Evolutionary conservation across 2,329 filamentous ascomycete species (phyloP), one percentile per base, ranked within the genome.

Genomic region (Monosporascus ibericus): DNA sequence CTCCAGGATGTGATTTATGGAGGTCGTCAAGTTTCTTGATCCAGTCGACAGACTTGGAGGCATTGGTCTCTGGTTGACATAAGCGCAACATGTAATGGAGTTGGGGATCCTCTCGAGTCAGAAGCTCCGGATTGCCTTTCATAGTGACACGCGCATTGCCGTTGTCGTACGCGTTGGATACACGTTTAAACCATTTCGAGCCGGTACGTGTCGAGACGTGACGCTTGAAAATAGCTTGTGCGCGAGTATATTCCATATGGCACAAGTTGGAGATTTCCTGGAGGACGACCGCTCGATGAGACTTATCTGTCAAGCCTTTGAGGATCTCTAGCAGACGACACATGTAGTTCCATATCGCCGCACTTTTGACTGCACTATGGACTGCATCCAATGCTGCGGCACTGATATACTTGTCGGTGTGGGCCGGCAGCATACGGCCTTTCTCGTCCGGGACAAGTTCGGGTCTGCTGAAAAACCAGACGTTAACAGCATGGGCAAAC

Each of bases 181-280:
- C 47, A 1, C 75, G 66, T 57, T 70, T 73, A 61, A 79, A 79
- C 59, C 67, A 71, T 47, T 72, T 73, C 1, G 47, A 44, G 5
- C 71, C 74, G 0, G 57, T 64, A 0, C 52, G 53, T 0, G 63
- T 66, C 39, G 74, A 67, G 1, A 77, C 57, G 2, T 70, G 60
- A 6, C 74, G 74, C 53, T 70, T 75, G 47, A 79, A 68, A 0
- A 66, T 24, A 14, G 60, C 55, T 39, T 76, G 72, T 0, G 64
- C 59, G 1, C 72, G 70, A 1, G 42, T 48, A 47, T 72, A 78
- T 48, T 77, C 75, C 0, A 75, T 52, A n/a, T 76, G 63, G 22
- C 69, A 74, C 4, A 74, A 50, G 47, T 77, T 77, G 25, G 70
- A 67, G 0, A 78, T 54, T 48, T 80, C 76, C 53, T 79, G 75